phyloP scores from a whole-genome alignment of 2,329 filamentous ascomycete genomes.

The Byssochlamys sp. region DNA sequence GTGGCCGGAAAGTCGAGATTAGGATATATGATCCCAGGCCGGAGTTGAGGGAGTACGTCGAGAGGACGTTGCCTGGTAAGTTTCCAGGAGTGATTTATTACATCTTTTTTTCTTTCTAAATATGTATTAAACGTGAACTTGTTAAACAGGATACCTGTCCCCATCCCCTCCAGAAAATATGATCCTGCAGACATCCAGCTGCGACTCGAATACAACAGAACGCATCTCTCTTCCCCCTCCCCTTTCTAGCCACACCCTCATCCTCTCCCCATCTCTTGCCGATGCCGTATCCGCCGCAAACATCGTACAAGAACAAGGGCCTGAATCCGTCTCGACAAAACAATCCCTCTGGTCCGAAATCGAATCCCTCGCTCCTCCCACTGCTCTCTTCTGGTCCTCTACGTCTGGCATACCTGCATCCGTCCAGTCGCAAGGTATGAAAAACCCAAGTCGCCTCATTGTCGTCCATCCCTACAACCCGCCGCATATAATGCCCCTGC shows the following conservation, averaged over 20 bases:
- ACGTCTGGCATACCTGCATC: constrained; percentile 51
- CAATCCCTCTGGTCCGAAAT: constrained; percentile 43
- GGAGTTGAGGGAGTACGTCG: constrained; percentile 39
- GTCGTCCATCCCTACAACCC: constrained; percentile 55
- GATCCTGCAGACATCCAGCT: background rate
- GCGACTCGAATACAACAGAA: background rate
- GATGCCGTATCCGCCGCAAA: constrained; percentile 38
- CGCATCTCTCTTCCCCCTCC: constrained; percentile 5
- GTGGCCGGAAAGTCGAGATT: constrained; percentile 26
- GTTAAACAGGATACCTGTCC: background rate
- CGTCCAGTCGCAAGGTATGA: constrained; percentile 36
- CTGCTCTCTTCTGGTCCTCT: constrained; percentile 47
- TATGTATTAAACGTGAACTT: background rate
- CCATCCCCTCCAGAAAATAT: background rate
- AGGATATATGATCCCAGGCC: constrained; percentile 42
- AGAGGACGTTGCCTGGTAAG: constrained; percentile 27
- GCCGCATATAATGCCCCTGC: constrained; percentile 52
- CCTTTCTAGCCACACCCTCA: constrained; percentile 18
- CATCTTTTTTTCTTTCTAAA: background rate
- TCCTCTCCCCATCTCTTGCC: constrained; percentile 22
- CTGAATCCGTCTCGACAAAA: constrained; percentile 47
- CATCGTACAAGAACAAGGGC: constrained; percentile 52
- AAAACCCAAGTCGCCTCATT: constrained; percentile 37
- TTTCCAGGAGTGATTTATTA: background rate
- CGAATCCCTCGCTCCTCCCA: constrained; percentile 33